These are phyloP conservation scores for Neurospora sp. DNA, from an alignment of 495 filamentous ascomycete species.

Conservation along the genomic window DNA sequence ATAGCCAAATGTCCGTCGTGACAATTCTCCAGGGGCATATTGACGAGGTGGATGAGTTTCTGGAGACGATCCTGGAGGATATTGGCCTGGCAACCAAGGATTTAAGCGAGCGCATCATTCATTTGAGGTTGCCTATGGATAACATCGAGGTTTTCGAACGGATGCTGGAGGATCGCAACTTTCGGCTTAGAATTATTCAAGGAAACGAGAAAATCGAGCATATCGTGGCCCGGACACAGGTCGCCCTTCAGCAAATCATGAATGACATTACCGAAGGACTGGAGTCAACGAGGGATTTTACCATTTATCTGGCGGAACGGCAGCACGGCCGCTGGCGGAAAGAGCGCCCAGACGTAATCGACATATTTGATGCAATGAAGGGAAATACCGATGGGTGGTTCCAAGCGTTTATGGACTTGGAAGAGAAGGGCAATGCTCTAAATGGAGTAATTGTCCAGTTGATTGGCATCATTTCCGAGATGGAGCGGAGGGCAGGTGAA, in stretches of 20 bases:
- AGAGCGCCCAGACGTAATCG: slow-evolving; percentile 40
- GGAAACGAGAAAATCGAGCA: slow-evolving; percentile 90
- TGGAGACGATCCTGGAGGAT: slow-evolving; percentile 77
- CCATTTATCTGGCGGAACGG: slow-evolving; percentile 58
- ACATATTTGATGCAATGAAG: slow-evolving; percentile 71
- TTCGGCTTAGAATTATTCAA: slow-evolving; percentile 67
- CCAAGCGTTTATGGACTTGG: slow-evolving; percentile 57
- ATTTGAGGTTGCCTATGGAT: slow-evolving; percentile 72
- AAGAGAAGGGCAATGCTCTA: slow-evolving; percentile 52
- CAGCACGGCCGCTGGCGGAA: slow-evolving; percentile 47
- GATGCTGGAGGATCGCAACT: slow-evolving; percentile 78
- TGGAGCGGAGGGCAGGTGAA: slow-evolving; percentile 63
- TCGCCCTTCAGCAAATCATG: slow-evolving; percentile 61
- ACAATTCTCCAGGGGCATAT: slow-evolving; percentile 87
- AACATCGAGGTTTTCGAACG: slow-evolving; percentile 77
- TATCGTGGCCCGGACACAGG: slow-evolving; percentile 67
- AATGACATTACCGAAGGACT: slow-evolving; percentile 72
- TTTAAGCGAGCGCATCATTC: slow-evolving; percentile 60
- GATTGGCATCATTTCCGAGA: slow-evolving; percentile 58
- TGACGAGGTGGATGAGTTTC: slow-evolving; percentile 83
- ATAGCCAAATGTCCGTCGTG: slow-evolving; percentile 76
- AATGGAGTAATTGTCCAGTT: slow-evolving; percentile 54
- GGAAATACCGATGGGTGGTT: slow-evolving; percentile 84
- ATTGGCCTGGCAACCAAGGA: slow-evolving; percentile 72
- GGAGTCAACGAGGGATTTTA: slow-evolving; percentile 64